Conservation (phyloP, 2,329 filamentous ascomycete species). For the Geosmithia putterillii region DNA sequence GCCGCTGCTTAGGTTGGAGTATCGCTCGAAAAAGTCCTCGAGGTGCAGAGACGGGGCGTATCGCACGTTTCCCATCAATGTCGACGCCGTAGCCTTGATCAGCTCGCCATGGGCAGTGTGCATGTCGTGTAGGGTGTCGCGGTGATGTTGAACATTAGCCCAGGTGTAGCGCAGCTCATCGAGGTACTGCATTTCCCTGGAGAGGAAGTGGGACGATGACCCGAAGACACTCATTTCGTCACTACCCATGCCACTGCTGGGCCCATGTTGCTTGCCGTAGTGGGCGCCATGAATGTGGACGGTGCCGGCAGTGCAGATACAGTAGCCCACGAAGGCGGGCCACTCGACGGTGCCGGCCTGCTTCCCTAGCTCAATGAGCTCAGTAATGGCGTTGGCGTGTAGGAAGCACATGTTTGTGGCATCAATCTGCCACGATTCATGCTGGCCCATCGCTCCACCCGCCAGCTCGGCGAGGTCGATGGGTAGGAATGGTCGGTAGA, state of each 20-base stretch:
- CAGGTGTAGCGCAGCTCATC: slow-evolving; percentile 63
- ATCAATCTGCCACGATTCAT: slow-evolving; percentile 88
- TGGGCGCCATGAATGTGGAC: slow-evolving; percentile 80
- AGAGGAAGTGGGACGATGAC: slow-evolving; percentile 54
- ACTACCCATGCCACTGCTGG: slow-evolving; percentile 18
- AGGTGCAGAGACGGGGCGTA: slow-evolving; percentile 73
- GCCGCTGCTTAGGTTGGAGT: slow-evolving; percentile 44
- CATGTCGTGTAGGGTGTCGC: slow-evolving; percentile 65
- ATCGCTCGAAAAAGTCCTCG: slow-evolving; percentile 80
- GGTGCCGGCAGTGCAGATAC: slow-evolving; percentile 74
- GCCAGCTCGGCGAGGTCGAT: slow-evolving; percentile 73
- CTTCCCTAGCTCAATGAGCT: slow-evolving; percentile 68
- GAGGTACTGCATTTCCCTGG: slow-evolving; percentile 69
- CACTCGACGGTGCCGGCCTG: slow-evolving; percentile 66
- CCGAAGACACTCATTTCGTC: slow-evolving; percentile 52
- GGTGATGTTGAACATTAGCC: slow-evolving; percentile 69
- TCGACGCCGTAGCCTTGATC: slow-evolving; percentile 58
- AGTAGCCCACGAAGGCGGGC: slow-evolving; percentile 80
- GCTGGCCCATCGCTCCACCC: slow-evolving; percentile 58
- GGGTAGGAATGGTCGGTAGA: slow-evolving; percentile 78
- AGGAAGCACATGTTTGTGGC: slow-evolving; percentile 78
- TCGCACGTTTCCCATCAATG: slow-evolving; percentile 40
- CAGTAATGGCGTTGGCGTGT: slow-evolving; percentile 78
- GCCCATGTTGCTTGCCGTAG: slow-evolving; percentile 48
- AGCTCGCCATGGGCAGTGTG: slow-evolving; percentile 70